Evolutionary conservation across 306 rosid genomes (phyloP), one percentile per base, ranked within the genome.

Genomic region (Potentilla sterilis): DNA sequence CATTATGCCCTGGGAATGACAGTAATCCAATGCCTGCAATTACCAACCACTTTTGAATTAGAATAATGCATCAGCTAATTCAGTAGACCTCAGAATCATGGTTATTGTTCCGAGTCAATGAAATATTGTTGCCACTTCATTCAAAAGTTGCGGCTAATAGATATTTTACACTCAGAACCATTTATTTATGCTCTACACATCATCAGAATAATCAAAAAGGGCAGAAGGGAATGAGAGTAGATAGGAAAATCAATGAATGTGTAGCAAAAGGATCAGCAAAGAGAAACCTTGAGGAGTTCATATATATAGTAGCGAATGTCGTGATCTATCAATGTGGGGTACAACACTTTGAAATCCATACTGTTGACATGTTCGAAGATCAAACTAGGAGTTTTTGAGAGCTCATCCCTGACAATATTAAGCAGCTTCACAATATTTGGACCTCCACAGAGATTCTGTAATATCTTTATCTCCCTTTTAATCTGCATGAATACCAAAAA

Each of bases 371-470:
- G 81, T 44, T 85, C 85, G 52, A 85, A 81, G 40, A 85, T 81
- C 72, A 85, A 85, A 69, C 88, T 85, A 0, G 88, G 88, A 42
- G 83, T 81, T 76, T 85, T 81, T 5, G 85, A 79, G 57, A 79
- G 83, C 71, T 81, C 83, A 72, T 85, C 88, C 55, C 88, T 55
- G 61, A 85, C 85, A 69, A 81, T 79, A 49, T 81, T 83, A n/a
- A 78, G 77, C 38, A 85, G 80, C 81, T 85, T 85, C 75, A 85
- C 83, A 67, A 85, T 28, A 62, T 85, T 85, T 43, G 85, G 68
- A 34, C 88, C 88, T 13, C 88, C 88, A 68, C 81, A 79, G 48
- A 85, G 85, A 73, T 85, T 85, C 75, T 85, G 88, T n/a, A 85
- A 79, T 72, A 85, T 85, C 70, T 85, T 85, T 42, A 85, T 81